Conservation (phyloP, 176 grass and related monocot species). For the Triticum timopheevii region DNA sequence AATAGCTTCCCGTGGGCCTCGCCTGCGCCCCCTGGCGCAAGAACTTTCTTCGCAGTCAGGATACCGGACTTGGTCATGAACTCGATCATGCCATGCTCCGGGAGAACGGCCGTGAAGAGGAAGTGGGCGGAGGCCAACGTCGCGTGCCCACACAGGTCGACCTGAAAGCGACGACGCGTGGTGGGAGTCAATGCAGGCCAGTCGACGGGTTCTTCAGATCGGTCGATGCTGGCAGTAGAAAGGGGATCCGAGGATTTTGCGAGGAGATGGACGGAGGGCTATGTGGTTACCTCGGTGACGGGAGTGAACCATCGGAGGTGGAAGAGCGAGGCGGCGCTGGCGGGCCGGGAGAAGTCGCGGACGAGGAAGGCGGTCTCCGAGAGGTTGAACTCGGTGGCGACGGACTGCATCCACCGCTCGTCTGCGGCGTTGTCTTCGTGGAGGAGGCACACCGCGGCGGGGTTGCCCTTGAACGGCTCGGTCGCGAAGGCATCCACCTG, state of each 20-base stretch:
- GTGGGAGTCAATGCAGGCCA: background rate
- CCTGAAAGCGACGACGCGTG: slow-evolving; percentile 16
- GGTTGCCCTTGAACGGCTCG: slow-evolving; percentile 75
- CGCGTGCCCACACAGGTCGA: slow-evolving; percentile 42
- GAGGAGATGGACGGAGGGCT: background rate
- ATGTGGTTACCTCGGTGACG: slow-evolving; percentile 38
- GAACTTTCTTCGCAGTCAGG: slow-evolving; percentile 53
- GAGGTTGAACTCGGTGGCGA: slow-evolving; percentile 83
- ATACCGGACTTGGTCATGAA: slow-evolving; percentile 65
- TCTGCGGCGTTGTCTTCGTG: slow-evolving; percentile 30
- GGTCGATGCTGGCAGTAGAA: background rate
- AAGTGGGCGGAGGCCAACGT: slow-evolving; percentile 72
- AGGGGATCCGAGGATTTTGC: background rate
- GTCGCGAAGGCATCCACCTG: slow-evolving; percentile 78
- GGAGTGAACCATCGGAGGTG: slow-evolving; percentile 78
- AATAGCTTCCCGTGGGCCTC: slow-evolving; percentile 38
- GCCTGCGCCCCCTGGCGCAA: background rate
- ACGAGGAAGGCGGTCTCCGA: slow-evolving; percentile 51
- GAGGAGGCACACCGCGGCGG: slow-evolving; percentile 68
- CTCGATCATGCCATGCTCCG: slow-evolving; percentile 40
- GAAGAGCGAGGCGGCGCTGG: slow-evolving; percentile 36
- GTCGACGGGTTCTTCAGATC: background rate
- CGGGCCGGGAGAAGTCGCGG: background rate
- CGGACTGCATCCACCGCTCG: slow-evolving; percentile 70
- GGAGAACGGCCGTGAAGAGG: slow-evolving; percentile 44